These are phyloP conservation scores for Cytospora piceae DNA, from an alignment of 2,329 filamentous ascomycete genomes.

Conservation along the genomic window DNA sequence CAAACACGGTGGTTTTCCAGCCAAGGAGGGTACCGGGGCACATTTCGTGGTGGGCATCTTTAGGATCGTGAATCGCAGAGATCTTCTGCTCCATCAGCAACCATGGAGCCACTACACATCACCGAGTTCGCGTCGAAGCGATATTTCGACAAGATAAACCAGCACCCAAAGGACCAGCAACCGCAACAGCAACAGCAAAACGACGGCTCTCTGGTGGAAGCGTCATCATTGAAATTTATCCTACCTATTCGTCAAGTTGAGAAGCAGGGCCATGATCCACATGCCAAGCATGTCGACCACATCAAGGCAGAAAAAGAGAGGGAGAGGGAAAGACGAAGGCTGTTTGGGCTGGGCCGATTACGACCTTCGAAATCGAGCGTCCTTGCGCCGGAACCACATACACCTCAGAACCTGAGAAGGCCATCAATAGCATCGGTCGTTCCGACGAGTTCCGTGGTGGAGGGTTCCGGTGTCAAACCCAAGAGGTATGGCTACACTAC, in stretches of 20 bases:
- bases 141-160: conserved; percentile 65
- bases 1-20: conserved; percentile 20
- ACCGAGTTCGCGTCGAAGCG: conserved; percentile 69
- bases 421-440: conserved; percentile 23
- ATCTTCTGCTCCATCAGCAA: conserved; percentile 28
- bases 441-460: conserved; percentile 30
- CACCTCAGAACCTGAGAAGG: conserved; percentile 19
- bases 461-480: conserved; percentile 27
- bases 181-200: conserved; percentile 41
- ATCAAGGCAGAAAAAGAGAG: conserved; percentile 35
- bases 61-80: conserved; percentile 4
- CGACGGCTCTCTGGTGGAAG: conserved; percentile 34
- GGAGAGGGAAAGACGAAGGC: conserved; percentile 26
- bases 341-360: conserved; percentile 29
- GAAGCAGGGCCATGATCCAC: conserved; percentile 30
- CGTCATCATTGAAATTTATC: conserved; percentile 38
- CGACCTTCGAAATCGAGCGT: conserved; percentile 22
- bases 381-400: conserved; percentile 19
- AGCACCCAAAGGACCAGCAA: conserved; percentile 54
- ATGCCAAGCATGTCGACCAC: conserved; percentile 33
- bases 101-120: conserved; percentile 65
- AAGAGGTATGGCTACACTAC: conserved; percentile 39
- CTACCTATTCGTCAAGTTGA: conserved; percentile 36
- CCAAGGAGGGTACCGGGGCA: conserved; percentile 30
- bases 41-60: conserved; percentile 27